Percentiles rank a stretch among this genome's conserved stretches.
These are phyloP conservation scores for Verticillium klebahnii DNA, from an alignment of 2,329 filamentous ascomycete genomes.

Conservation along the genomic window DNA sequence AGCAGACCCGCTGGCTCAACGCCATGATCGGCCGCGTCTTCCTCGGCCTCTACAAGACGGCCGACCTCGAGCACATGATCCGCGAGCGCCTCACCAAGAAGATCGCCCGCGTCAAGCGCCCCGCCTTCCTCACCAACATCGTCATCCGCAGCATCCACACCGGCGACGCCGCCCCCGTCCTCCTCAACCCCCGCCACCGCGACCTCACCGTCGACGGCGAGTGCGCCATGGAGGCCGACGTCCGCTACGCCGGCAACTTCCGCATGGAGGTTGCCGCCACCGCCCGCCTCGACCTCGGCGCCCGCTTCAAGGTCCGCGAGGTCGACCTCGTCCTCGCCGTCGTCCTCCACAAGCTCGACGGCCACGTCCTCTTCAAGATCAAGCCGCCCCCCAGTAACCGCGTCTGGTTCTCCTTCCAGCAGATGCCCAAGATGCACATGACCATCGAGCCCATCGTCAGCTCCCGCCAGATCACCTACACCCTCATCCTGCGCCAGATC, in stretches of 20 bases:
- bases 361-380: constrained; percentile 78
- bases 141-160: constrained; percentile 79
- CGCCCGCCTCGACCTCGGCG: constrained; percentile 83
- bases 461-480: constrained; percentile 91
- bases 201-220: constrained; percentile 92
- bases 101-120: constrained; percentile 88
- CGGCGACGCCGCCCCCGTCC: constrained; percentile 79
- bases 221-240: constrained; percentile 78
- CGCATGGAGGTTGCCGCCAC: constrained; percentile 88
- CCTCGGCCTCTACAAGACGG: constrained; percentile 79
- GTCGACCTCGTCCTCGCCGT: constrained; percentile 86
- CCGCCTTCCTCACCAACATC: constrained; percentile 82
- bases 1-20: constrained; percentile 92
- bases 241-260: constrained; percentile 86
- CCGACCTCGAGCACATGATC: constrained; percentile 73
- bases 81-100: constrained; percentile 90
- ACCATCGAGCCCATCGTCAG: constrained; percentile 95
- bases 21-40: constrained; percentile 86
- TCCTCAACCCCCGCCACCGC: constrained; percentile 83
- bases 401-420: constrained; percentile 92
- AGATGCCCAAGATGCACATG: constrained; percentile 91
- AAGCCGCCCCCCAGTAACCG: constrained; percentile 95
- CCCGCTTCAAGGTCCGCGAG: constrained; percentile 83
- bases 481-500: constrained; percentile 84
- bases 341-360: constrained; percentile 78